Base-by-base conservation (phyloP, 2,329 filamentous ascomycete species). In the Trichoderma aggressivum region DNA sequence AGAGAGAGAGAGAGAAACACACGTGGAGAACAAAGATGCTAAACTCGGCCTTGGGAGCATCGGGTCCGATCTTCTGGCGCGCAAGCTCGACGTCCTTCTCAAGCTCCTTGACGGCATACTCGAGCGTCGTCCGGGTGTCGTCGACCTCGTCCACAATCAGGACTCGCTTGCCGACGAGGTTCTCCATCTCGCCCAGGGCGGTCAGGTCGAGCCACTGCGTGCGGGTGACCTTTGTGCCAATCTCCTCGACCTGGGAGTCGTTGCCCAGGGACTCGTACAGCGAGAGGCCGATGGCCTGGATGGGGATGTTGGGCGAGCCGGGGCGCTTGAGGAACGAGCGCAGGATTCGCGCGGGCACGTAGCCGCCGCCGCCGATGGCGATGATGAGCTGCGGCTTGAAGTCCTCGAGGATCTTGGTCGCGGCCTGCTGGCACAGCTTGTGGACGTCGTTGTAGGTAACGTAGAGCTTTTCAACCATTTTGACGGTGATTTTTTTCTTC, bases 151-250 rank as follows among this genome's bases (percentile, higher is more conserved):
- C 94, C 39, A 97, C 94, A 74, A 97, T 97, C 75, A 97, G 86
- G 73, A 97, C 90, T 81, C 92, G 92, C 88, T 97, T 97, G 83
- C 94, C 94, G 74, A 97, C 91, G 78, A 97, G 85, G 83, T 94
- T 94, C 80, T 90, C 88, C 91, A 97, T 96, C 82, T 94, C 90
- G 75, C 88, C 87, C 60, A 97, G 88, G 61, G 91, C 91, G 74
- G 88, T 92, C 73, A 99, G 86, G 82, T 99, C 96, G 71, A 99
- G 90, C 96, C 96, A 99, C 88, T 99, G 96, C 50, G 96, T 98
- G 77, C 96, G 92, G 55, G 94, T 98, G 77, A 99, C 96, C 85
- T 97, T 96, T 75, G 93, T 98, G 75, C 95, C 95, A 56, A 92
- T 91, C 74, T 87, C 84, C 84, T 99, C 96, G 72, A 84, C 82